These are phyloP conservation scores for Beauveria sp. DNA, from an alignment of 2,329 filamentous ascomycete species.

Conservation along the genomic window DNA sequence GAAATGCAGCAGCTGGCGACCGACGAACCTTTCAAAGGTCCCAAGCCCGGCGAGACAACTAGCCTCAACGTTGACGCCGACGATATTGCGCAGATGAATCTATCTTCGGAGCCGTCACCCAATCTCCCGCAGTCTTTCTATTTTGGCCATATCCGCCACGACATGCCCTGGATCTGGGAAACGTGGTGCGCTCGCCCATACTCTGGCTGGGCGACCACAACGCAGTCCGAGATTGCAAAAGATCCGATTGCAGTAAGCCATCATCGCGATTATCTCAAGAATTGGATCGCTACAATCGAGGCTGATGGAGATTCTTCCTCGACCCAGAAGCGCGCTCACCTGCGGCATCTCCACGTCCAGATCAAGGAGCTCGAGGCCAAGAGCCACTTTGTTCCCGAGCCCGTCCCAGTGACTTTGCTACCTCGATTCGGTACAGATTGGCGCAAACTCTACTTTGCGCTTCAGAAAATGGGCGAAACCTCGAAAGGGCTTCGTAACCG, in stretches of 20 bases:
- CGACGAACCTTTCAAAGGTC: background rate
- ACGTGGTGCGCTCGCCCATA: slow-evolving; percentile 12
- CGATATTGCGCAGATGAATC: background rate
- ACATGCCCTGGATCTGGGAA: slow-evolving; percentile 16
- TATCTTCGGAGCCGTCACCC: background rate
- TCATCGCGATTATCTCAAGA: background rate
- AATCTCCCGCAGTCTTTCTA: slow-evolving; percentile 8
- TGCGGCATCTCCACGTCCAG: slow-evolving; percentile 1
- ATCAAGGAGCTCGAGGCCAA: background rate
- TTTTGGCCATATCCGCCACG: background rate
- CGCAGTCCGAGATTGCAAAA: slow-evolving; percentile 1
- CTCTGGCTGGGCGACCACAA: slow-evolving; percentile 5
- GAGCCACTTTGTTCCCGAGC: background rate
- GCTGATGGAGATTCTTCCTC: background rate
- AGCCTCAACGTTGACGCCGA: background rate
- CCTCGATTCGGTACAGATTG: slow-evolving; percentile 12
- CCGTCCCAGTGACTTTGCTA: background rate
- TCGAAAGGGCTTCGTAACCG: slow-evolving; percentile 13
- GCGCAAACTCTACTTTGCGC: slow-evolving; percentile 13
- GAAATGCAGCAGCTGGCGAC: background rate
- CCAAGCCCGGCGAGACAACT: background rate
- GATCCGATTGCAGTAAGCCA: background rate
- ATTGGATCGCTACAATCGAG: background rate
- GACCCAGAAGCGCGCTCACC: background rate
- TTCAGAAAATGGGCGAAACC: background rate